Evolutionary conservation across 805 yeast genomes (phyloP).

Genomic region (Lachancea meyersii): DNA sequence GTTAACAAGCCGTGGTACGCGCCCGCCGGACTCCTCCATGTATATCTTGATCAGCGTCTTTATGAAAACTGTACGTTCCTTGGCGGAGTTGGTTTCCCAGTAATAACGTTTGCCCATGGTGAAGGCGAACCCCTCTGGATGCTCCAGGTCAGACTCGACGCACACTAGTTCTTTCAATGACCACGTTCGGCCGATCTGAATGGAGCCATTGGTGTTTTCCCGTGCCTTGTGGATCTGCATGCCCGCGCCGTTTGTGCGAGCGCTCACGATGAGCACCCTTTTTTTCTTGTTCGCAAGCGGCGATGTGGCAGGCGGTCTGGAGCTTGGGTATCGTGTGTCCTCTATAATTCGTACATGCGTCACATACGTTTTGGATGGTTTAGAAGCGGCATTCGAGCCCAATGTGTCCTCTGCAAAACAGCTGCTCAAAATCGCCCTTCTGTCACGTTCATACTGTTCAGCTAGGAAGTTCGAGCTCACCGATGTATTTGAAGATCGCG

Average conservation of each 20-base stretch:
- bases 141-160: slow-evolving; percentile 48
- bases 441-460: slow-evolving; percentile 52
- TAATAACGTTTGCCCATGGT: slow-evolving; percentile 71
- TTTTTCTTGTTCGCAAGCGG: slow-evolving; percentile 47
- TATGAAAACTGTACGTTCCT: slow-evolving; percentile 55
- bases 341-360: slow-evolving; percentile 74
- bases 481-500: slow-evolving; percentile 32
- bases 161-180: slow-evolving; percentile 60
- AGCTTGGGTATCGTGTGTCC: slow-evolving; percentile 61
- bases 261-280: slow-evolving; percentile 44
- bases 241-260: slow-evolving; percentile 58
- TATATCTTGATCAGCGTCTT: slow-evolving; percentile 47
- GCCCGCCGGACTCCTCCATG: slow-evolving; percentile 50
- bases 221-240: slow-evolving; percentile 81
- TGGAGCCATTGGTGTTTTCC: slow-evolving; percentile 61
- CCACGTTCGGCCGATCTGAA: slow-evolving; percentile 94
- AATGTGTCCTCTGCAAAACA: slow-evolving; percentile 42
- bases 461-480: slow-evolving; percentile 38
- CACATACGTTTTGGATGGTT: slow-evolving; percentile 51
- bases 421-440: slow-evolving; percentile 40
- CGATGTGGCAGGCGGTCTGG: slow-evolving; percentile 58
- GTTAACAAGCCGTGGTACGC: slow-evolving; percentile 46
- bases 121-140: slow-evolving; percentile 51
- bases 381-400: slow-evolving; percentile 29
- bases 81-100: slow-evolving; percentile 64